phyloP scores from a whole-genome alignment of 352 stramenopile genomes.

The Peronospora belbahrii region DNA sequence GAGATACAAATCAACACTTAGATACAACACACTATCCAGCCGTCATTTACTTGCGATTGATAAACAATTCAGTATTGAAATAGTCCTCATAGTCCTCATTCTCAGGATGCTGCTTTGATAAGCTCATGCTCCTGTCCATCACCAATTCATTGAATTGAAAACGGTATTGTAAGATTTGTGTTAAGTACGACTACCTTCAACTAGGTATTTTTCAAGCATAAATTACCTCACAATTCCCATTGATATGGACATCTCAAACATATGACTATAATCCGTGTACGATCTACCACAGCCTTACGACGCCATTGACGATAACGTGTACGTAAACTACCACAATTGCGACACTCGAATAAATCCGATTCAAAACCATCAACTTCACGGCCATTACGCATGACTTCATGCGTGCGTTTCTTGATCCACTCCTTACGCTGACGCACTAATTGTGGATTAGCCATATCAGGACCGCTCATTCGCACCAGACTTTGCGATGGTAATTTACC shows the following conservation, averaged over 20 bases:
- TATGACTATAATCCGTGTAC: slow-evolving; percentile 75
- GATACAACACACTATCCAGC: not conserved
- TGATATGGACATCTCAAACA: slow-evolving; percentile 67
- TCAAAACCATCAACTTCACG: slow-evolving; percentile 64
- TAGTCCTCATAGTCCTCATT: slow-evolving; percentile 39
- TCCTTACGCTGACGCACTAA: slow-evolving; percentile 71
- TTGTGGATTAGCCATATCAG: slow-evolving; percentile 83
- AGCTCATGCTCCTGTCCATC: slow-evolving; percentile 5
- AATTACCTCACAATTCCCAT: slow-evolving; percentile 57
- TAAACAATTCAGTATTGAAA: slow-evolving; percentile 48
- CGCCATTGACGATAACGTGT: slow-evolving; percentile 78
- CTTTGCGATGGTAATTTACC: slow-evolving; percentile 40
- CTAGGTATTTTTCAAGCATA: too few relatives aligned
- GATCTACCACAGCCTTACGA: slow-evolving; percentile 78
- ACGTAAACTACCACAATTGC: slow-evolving; percentile 59
- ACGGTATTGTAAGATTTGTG: not conserved
- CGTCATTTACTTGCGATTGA: slow-evolving; percentile 47
- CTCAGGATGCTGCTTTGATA: too few relatives aligned
- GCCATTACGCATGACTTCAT: slow-evolving; percentile 73
- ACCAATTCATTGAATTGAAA: not conserved
- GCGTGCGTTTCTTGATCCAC: slow-evolving; percentile 81
- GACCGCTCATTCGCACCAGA: slow-evolving; percentile 69
- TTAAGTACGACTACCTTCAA: slow-evolving; percentile 1
- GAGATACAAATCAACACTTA: too few relatives aligned
- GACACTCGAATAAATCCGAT: slow-evolving; percentile 77